Evolutionary conservation across 345 rosid genomes (phyloP), one percentile per base, ranked within the genome.

Genomic region (Melastoma malabathricum): DNA sequence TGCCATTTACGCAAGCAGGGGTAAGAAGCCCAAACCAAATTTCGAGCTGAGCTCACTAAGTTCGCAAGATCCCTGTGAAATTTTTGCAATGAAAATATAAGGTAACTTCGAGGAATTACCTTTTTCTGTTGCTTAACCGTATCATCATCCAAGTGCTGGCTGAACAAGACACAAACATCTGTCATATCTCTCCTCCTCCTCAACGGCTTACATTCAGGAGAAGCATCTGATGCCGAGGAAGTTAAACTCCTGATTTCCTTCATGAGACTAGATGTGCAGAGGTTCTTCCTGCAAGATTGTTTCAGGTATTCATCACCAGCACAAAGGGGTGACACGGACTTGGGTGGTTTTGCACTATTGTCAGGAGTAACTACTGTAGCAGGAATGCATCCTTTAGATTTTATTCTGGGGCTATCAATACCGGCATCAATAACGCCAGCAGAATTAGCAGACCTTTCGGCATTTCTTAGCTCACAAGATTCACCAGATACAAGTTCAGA

Each of bases 141-240:
- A 54, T 84, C 82, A 52, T 75, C 95, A 62, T 87, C 84, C 74
- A 90, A 72, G 74, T 84, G 98, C 52, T 80, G 82, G 83, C 98
- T 90, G 71, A 76, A 84, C 64, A 92, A 63, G 65, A 84, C 81
- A 58, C 75, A 47, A 60, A 92, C 57, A 59, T 69, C 68, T 48
- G 72, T 51, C 82, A 87, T 69, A 52, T 87, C 95, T 67, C 78
- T 84, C 72, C 93, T 77, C 80, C 78, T 87, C 72, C 96, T 74
- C 46, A 57, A 48, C 59, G 69, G 74, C 66, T 76, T 86, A 19
- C 56, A 59, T 44, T 69, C 65, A 45, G 73, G 64, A 63, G 74
- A 13, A 58, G 76, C 73, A 55, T 63, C 73, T 17, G 51, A 69
- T 34, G 38, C 55, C 29, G 59, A 54, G 56, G 72, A 44, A 58